These are phyloP conservation scores for Candida nanaspora DNA, from an alignment of 805 yeast species.

Conservation along the genomic window DNA sequence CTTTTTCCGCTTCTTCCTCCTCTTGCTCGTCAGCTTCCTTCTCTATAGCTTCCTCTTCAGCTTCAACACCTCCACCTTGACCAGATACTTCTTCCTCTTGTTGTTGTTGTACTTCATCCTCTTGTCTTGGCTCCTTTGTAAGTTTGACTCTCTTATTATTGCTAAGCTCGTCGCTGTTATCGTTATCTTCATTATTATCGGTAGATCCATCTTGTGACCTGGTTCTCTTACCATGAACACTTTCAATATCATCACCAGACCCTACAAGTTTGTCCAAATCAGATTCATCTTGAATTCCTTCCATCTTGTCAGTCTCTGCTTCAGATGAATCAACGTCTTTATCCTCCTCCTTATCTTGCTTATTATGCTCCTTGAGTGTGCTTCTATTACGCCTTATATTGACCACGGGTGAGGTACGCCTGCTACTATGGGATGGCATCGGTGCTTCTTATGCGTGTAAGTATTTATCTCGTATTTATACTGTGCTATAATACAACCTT, in stretches of 20 bases:
- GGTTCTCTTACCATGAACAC: conserved; percentile 8
- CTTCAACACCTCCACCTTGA: conserved; percentile 3
- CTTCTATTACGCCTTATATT: not conserved
- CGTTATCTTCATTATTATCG: conserved; percentile 31
- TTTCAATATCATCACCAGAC: conserved; percentile 10
- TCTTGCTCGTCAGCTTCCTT: conserved; percentile 8
- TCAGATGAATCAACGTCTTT: conserved; percentile 65
- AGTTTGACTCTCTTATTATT: no score
- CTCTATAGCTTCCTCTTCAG: conserved; percentile 10
- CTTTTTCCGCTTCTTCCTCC: not conserved
- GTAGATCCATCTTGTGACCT: no score
- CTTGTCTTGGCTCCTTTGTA: conserved; percentile 5
- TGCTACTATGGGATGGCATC: no score
- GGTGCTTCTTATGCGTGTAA: no score
- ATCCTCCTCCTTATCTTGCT: conserved; percentile 27
- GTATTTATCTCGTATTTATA: no score
- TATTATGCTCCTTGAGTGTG: not conserved
- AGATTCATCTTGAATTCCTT: conserved; percentile 45
- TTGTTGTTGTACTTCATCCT: not conserved
- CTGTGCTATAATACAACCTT: no score
- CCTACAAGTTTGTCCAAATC: conserved; percentile 36
- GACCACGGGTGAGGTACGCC: not conserved
- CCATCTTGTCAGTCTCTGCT: conserved; percentile 90
- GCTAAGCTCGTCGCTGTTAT: conserved; percentile 18
- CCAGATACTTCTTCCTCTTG: not conserved